These are phyloP conservation scores for Vaccinium vitisidaea DNA, from an alignment of 148 eudicot species.

Conservation along the genomic window DNA sequence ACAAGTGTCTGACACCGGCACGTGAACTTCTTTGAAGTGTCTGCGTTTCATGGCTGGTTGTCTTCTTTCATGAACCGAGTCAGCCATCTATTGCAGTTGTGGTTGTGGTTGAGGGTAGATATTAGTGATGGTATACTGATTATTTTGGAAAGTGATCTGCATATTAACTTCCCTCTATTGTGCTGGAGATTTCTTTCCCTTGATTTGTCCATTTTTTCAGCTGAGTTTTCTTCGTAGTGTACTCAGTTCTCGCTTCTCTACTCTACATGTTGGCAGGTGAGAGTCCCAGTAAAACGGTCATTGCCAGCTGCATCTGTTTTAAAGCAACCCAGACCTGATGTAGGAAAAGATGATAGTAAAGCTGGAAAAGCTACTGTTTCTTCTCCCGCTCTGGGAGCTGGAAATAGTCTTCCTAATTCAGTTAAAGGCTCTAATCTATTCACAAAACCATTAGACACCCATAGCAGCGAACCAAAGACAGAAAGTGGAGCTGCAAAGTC, in stretches of 20 bases:
- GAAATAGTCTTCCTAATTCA: slow-evolving; percentile 31
- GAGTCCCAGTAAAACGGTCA: slow-evolving; percentile 54
- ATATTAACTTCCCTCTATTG: neutral
- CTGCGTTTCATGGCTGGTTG: neutral
- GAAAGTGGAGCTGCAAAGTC: slow-evolving; percentile 52
- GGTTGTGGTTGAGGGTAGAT: neutral
- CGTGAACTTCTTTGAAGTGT: neutral
- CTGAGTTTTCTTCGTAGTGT: neutral
- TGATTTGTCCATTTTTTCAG: neutral
- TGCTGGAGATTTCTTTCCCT: neutral
- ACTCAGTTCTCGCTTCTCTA: neutral
- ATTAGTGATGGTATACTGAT: neutral
- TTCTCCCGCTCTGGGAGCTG: slow-evolving; percentile 44
- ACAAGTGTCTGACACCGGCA: neutral
- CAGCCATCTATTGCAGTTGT: neutral
- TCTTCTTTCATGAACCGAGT: neutral
- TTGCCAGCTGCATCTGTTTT: slow-evolving; percentile 51
- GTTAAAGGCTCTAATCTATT: slow-evolving; percentile 42
- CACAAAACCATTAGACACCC: slow-evolving; percentile 41
- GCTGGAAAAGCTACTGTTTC: slow-evolving; percentile 46
- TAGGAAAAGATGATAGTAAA: slow-evolving; percentile 66
- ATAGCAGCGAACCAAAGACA: slow-evolving; percentile 43
- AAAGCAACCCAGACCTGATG: slow-evolving; percentile 62
- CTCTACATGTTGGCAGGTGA: slow-evolving; percentile 32
- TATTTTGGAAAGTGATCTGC: neutral